These are phyloP conservation scores for Alternaria sp. DNA, from an alignment of 2,329 filamentous ascomycete species.

Conservation along the genomic window DNA sequence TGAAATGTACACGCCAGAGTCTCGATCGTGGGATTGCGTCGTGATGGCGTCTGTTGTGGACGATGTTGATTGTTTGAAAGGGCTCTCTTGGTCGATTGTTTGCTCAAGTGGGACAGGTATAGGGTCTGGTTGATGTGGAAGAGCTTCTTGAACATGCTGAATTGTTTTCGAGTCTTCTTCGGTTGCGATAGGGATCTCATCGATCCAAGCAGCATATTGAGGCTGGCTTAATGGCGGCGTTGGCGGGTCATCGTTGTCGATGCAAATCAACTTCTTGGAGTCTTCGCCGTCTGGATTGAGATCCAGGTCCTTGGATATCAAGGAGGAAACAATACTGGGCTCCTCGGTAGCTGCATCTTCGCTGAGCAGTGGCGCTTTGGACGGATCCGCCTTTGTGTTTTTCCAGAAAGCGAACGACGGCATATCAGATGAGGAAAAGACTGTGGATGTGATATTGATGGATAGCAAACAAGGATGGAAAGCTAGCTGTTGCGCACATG, in stretches of 20 bases:
- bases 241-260: not conserved
- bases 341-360: constrained; percentile 14
- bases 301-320: constrained; percentile 16
- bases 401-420: constrained; percentile 39
- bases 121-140: not conserved
- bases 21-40: constrained; percentile 25
- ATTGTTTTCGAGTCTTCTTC: not conserved
- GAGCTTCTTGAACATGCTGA: not conserved
- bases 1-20: constrained; percentile 39
- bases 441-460: not conserved
- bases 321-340: not conserved
- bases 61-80: not conserved
- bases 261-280: constrained; percentile 3
- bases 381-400: constrained; percentile 23
- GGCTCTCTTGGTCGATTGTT: not conserved
- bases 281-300: constrained; percentile 29
- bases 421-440: constrained; percentile 16
- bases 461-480: not conserved
- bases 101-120: not conserved
- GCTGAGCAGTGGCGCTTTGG: constrained; percentile 15
- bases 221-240: not conserved
- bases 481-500: not conserved
- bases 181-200: too few relatives aligned
- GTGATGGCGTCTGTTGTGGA: not conserved
- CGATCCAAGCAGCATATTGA: not conserved